Base-by-base conservation (phyloP, 2,329 filamentous ascomycete species). In the Macrophomina phaseolina region DNA sequence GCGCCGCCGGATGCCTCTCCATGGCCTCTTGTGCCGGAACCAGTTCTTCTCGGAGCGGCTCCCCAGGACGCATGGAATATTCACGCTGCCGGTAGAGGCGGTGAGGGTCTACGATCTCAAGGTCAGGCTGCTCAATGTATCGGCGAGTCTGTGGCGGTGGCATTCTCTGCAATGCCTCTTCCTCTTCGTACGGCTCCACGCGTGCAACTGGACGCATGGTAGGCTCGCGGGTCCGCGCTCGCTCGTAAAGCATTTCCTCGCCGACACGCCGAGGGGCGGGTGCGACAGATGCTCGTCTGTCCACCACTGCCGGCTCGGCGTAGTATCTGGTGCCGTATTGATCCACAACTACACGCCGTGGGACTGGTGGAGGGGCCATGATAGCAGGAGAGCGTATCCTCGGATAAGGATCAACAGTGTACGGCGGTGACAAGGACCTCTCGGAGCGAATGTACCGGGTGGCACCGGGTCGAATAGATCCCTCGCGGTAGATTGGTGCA, bases 311-410 rank as follows among this genome's bases (percentile, higher is more conserved):
- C 18, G 85, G 78, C 49, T 83, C 82, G 69, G 88, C 86, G 68
- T 87, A 87, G 79, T 94, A 97, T 75, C 92, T 89, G 75, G 92
- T 91, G 48, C 93, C 93, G 77, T 89, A 92, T 69, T 91, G 88
- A 78, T 97, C 94, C 65, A 96, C 84, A 40, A 97, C 84, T 69
- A 97, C 90, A 68, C 90, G 88, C 65, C 89, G 82, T 53, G 86
- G 81, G 18, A 86, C 76, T 9, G 77, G 79, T 18, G 75, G 84
- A 42, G 66, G 66, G 32, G 55, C 82, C 80, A 86, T 83, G 77
- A 72, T 69, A 45, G 75, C 71, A 5, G 78, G 77, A 28, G 77
- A 79, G 34, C 78, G 79, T 34, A 70, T 73, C 48, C 65, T 75
- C 71, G 36, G 77, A 72, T 45, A 81, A 68, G 68, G 81, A 81